phyloP scores from a whole-genome alignment of 2,329 filamentous ascomycete species.

The Whalleya microplaca region DNA sequence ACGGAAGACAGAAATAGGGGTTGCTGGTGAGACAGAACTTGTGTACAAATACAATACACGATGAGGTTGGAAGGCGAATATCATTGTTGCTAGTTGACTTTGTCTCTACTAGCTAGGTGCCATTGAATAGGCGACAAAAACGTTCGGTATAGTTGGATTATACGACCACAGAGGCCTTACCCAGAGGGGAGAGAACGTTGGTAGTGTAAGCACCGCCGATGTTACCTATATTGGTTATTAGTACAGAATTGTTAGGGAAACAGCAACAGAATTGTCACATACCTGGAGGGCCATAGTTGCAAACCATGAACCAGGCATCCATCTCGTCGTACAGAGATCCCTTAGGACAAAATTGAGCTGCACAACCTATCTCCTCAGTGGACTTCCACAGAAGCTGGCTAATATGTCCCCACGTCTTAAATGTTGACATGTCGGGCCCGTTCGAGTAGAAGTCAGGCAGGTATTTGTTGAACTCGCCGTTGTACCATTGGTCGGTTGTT shows the following conservation, averaged over 20 bases:
- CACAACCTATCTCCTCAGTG: constrained; percentile 67
- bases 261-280: constrained; percentile 42
- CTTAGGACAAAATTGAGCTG: constrained; percentile 55
- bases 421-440: constrained; percentile 63
- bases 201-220: constrained; percentile 51
- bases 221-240: constrained; percentile 49
- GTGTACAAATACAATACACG: constrained; percentile 26
- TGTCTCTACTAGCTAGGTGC: constrained; percentile 13
- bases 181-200: constrained; percentile 53
- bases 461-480: constrained; percentile 69
- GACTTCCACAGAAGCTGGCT: constrained; percentile 73
- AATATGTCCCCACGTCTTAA: constrained; percentile 74
- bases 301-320: constrained; percentile 77
- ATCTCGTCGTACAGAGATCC: constrained; percentile 51
- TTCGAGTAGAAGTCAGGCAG: constrained; percentile 61
- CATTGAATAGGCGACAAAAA: neutral
- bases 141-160: constrained; percentile 18
- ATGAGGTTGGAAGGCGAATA: constrained; percentile 22
- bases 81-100: constrained; percentile 3
- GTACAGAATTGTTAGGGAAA: neutral
- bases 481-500: constrained; percentile 88
- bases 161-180: constrained; percentile 35
- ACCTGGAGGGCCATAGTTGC: constrained; percentile 83
- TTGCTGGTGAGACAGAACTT: constrained; percentile 8
- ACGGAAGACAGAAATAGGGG: constrained; percentile 5